Evolutionary conservation across 2,329 filamentous ascomycete genomes (phyloP).

Genomic region (Didymella lethalis): DNA sequence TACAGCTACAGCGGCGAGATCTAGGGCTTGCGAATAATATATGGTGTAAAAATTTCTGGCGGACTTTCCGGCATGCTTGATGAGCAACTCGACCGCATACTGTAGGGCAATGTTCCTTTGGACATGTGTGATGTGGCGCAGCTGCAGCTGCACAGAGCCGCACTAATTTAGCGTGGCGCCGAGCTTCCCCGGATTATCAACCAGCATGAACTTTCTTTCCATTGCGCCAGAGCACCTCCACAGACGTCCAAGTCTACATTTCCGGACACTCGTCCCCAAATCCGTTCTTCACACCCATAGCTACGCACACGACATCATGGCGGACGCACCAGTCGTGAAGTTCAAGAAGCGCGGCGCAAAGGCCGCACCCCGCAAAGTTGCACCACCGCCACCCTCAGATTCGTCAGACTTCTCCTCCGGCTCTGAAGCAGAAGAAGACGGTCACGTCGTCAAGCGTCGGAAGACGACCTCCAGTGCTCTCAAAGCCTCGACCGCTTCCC

Average conservation of each 20-base stretch:
- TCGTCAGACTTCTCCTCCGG: constrained; percentile 69
- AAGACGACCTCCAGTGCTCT: constrained; percentile 73
- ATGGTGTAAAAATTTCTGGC: background rate
- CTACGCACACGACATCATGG: constrained; percentile 14
- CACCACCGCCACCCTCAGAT: constrained; percentile 74
- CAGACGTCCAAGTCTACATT: background rate
- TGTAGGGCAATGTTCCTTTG: background rate
- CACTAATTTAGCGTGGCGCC: constrained; percentile 10
- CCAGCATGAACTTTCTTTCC: constrained; percentile 15
- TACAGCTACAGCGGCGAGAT: constrained; percentile 15
- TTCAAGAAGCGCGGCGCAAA: constrained; percentile 90
- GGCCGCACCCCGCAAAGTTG: constrained; percentile 80
- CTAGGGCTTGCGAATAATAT: background rate
- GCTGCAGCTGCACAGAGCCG: background rate
- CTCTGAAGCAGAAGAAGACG: constrained; percentile 73
- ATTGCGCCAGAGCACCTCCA: constrained; percentile 3
- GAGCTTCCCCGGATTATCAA: constrained; percentile 20
- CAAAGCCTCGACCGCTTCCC: constrained; percentile 68
- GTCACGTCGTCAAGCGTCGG: constrained; percentile 79
- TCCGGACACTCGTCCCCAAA: no score
- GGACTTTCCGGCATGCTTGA: background rate
- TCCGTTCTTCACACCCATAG: background rate
- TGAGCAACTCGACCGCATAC: background rate
- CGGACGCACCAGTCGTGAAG: constrained; percentile 64
- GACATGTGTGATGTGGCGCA: background rate